A percentile compares a stretch with the other conserved stretches of the same genome.
These are phyloP conservation scores for Musa balbisiana DNA, from an alignment of 202 grass and related monocot genomes.

Conservation along the genomic window DNA sequence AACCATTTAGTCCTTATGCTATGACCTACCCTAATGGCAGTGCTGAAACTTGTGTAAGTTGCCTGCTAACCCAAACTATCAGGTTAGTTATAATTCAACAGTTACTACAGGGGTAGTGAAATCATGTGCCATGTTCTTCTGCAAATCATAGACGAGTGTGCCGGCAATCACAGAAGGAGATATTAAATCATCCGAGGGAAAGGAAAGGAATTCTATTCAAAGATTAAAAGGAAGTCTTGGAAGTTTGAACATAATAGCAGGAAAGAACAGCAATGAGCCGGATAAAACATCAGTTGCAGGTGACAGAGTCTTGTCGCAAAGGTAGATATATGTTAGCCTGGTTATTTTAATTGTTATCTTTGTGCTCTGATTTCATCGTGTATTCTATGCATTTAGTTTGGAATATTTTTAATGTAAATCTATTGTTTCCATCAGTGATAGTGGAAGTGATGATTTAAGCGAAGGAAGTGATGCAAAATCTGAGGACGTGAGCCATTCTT, in stretches of 20 bases:
- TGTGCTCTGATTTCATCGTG: not conserved
- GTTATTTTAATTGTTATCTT: not conserved
- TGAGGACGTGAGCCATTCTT: slow-evolving; percentile 29
- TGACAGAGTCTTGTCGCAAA: slow-evolving; percentile 32
- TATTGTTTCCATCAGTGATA: slow-evolving; percentile 28
- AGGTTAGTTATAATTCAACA: not conserved
- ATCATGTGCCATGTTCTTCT: not conserved
- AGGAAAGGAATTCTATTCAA: slow-evolving; percentile 13
- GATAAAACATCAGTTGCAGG: slow-evolving; percentile 35
- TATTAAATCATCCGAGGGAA: slow-evolving; percentile 28
- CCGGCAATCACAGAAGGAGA: slow-evolving; percentile 29
- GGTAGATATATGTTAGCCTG: slow-evolving; percentile 5
- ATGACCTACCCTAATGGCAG: slow-evolving; percentile 34
- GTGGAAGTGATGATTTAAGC: slow-evolving; percentile 48
- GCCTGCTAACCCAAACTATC: not conserved
- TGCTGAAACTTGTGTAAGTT: slow-evolving; percentile 35
- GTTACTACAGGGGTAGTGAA: not conserved
- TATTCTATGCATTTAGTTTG: not conserved
- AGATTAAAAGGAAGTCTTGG: slow-evolving; percentile 24
- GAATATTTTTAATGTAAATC: too few relatives aligned
- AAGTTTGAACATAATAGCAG: slow-evolving; percentile 31
- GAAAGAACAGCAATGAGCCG: slow-evolving; percentile 34
- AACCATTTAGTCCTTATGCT: slow-evolving; percentile 32
- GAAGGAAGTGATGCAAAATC: slow-evolving; percentile 44
- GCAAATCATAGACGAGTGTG: slow-evolving; percentile 17